phyloP scores from a whole-genome alignment of 345 rosid species.

The Hibiscus syriacus region DNA sequence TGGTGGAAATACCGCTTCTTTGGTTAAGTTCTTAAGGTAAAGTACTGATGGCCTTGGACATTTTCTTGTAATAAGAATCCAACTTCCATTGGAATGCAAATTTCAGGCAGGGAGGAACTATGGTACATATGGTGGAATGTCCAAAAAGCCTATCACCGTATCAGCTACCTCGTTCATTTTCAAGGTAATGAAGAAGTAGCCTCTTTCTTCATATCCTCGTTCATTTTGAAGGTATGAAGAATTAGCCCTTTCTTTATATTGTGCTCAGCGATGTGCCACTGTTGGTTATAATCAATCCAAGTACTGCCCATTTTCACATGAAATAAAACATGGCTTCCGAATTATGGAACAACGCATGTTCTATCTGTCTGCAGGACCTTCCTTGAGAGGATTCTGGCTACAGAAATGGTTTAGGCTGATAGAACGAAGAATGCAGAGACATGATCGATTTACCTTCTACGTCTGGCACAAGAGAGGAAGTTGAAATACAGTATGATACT shows the following conservation, averaged over 20 bases:
- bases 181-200: conserved; percentile 27
- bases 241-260: too few relatives aligned
- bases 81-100: not conserved
- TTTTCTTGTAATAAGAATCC: not conserved
- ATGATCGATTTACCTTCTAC: conserved; percentile 76
- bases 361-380: conserved; percentile 48
- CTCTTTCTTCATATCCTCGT: too few relatives aligned
- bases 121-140: conserved; percentile 99
- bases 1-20: conserved; percentile 76
- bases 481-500: conserved; percentile 61
- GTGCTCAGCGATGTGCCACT: too few relatives aligned
- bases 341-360: not conserved
- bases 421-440: conserved; percentile 56
- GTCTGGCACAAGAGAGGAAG: conserved; percentile 48
- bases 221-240: too few relatives aligned
- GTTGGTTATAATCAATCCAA: too few relatives aligned
- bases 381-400: conserved; percentile 91
- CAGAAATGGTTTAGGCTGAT: conserved; percentile 63
- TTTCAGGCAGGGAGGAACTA: conserved; percentile 67
- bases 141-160: conserved; percentile 70
- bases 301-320: not conserved
- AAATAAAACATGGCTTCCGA: not conserved
- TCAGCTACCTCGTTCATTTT: conserved; percentile 88
- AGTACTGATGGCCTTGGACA: not conserved
- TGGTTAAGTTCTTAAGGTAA: conserved; percentile 74